Conservation (phyloP, 148 eudicot genomes). For the Chenopodium album region DNA sequence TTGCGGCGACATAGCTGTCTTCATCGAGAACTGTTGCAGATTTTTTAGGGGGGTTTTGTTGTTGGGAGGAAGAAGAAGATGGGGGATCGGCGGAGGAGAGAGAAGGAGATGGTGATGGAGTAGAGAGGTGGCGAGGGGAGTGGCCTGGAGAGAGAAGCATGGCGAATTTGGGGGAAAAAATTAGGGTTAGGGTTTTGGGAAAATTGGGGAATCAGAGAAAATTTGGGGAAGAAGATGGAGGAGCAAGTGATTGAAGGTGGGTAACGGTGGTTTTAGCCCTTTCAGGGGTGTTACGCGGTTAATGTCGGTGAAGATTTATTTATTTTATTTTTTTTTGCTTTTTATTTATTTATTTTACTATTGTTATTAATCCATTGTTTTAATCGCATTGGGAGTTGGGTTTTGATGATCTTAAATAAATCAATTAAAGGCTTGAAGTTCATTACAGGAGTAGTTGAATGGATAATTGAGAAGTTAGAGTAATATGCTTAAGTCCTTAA, state of each 20-base stretch:
- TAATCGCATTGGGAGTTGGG: no score
- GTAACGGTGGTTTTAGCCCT: neutral
- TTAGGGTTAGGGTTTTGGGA: slow-evolving; percentile 18
- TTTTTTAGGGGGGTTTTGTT: slow-evolving; percentile 29
- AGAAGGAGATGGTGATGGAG: slow-evolving; percentile 58
- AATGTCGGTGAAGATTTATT: neutral
- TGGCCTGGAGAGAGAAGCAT: slow-evolving; percentile 91
- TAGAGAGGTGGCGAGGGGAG: slow-evolving; percentile 84
- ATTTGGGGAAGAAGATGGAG: neutral
- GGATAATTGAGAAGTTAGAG: no score
- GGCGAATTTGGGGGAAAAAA: neutral
- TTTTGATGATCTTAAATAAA: no score
- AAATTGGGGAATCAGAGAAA: neutral
- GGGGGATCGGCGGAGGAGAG: slow-evolving; percentile 60
- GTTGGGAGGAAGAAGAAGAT: slow-evolving; percentile 11
- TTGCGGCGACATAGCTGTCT: slow-evolving; percentile 80
- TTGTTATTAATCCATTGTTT: no score
- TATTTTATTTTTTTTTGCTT: no score
- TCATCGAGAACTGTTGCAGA: slow-evolving; percentile 58
- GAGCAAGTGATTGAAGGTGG: neutral
- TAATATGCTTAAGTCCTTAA: no score
- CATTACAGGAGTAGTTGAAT: no score
- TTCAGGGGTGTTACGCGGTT: neutral
- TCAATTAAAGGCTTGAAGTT: no score
- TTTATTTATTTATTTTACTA: no score